Percentiles rank a stretch among this genome's conserved stretches.
phyloP scores from a whole-genome alignment of 2,329 filamentous ascomycete species.

The Ophiostoma pallidulum region DNA sequence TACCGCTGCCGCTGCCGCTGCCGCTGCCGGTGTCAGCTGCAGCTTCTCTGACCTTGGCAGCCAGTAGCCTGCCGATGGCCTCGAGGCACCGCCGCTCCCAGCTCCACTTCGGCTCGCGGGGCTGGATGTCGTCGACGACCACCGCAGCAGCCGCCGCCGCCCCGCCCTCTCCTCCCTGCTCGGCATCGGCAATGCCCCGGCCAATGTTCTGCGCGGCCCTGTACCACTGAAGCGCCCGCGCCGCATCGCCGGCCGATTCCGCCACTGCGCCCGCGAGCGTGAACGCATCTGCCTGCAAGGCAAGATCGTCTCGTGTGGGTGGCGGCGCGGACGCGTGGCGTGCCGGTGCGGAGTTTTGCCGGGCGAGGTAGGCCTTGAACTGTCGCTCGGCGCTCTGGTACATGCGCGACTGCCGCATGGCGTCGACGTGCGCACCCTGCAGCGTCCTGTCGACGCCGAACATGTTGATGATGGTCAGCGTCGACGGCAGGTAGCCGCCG shows the following conservation, averaged over 20 bases:
- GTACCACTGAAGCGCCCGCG: slow-evolving; percentile 23
- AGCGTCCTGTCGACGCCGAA: slow-evolving; percentile 10
- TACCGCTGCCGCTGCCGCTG: too few relatives aligned
- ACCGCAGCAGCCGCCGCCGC: too few relatives aligned
- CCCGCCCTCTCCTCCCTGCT: neutral
- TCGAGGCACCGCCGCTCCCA: slow-evolving; percentile 27
- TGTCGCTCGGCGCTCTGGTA: slow-evolving; percentile 17
- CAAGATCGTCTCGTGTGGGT: neutral
- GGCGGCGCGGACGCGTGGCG: neutral
- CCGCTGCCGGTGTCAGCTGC: too few relatives aligned
- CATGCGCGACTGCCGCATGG: slow-evolving; percentile 13
- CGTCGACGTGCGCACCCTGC: neutral
- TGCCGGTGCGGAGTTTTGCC: slow-evolving; percentile 1
- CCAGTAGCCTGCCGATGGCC: slow-evolving; percentile 22
- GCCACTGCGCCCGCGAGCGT: slow-evolving; percentile 27
- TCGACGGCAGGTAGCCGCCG: slow-evolving; percentile 27
- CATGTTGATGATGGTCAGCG: slow-evolving; percentile 23
- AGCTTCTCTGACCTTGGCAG: neutral
- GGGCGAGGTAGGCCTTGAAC: slow-evolving; percentile 19
- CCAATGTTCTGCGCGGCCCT: slow-evolving; percentile 9
- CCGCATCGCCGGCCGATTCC: slow-evolving; percentile 15
- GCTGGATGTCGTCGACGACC: neutral
- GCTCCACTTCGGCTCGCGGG: slow-evolving; percentile 22
- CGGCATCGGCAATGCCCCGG: neutral
- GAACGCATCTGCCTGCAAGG: slow-evolving; percentile 25